A percentile compares a stretch with the other conserved stretches of the same genome.
phyloP scores from a whole-genome alignment of 1,284 basidiomycete genomes.

The Xerocomus amazonicus region DNA sequence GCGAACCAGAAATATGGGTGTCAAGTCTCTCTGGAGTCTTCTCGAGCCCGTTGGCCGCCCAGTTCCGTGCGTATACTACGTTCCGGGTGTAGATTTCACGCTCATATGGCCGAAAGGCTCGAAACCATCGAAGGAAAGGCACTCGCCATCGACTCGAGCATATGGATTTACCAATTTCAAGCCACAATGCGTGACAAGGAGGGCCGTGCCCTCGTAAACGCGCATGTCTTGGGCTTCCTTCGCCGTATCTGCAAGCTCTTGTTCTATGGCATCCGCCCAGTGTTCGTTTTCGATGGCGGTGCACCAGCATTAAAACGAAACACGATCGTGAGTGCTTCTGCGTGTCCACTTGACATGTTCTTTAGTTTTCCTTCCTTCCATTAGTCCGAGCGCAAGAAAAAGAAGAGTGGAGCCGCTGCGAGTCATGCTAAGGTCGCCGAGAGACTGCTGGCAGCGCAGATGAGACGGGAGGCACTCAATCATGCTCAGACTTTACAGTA shows the following conservation, averaged over 20 bases:
- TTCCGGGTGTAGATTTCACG: slow-evolving; percentile 4
- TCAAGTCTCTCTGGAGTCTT: slow-evolving; percentile 93
- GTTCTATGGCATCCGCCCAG: slow-evolving; percentile 95
- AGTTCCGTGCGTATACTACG: slow-evolving; percentile 60
- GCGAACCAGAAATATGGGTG: slow-evolving; percentile 64
- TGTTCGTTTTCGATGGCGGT: slow-evolving; percentile 97
- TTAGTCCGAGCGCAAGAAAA: slow-evolving; percentile 80
- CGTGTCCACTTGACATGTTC: neutral
- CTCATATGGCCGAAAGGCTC: slow-evolving; percentile 48
- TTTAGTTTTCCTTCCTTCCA: slow-evolving; percentile 2
- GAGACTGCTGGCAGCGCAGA: slow-evolving; percentile 88
- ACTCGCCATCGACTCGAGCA: slow-evolving; percentile 96
- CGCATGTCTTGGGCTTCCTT: slow-evolving; percentile 93
- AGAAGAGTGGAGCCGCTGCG: slow-evolving; percentile 83
- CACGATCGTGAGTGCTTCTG: slow-evolving; percentile 67
- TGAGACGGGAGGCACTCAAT: slow-evolving; percentile 86
- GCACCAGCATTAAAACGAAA: slow-evolving; percentile 84
- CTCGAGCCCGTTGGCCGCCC: slow-evolving; percentile 86
- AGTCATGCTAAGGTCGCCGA: slow-evolving; percentile 87
- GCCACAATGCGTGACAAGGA: slow-evolving; percentile 99
- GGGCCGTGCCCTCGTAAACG: slow-evolving; percentile 86
- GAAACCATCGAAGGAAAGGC: slow-evolving; percentile 90
- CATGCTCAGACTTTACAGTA: slow-evolving; percentile 54
- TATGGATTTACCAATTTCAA: slow-evolving; percentile 99
- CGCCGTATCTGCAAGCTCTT: slow-evolving; percentile 91